Base-by-base conservation (phyloP, 2,329 filamentous ascomycete species). In the Whalleya microplaca region DNA sequence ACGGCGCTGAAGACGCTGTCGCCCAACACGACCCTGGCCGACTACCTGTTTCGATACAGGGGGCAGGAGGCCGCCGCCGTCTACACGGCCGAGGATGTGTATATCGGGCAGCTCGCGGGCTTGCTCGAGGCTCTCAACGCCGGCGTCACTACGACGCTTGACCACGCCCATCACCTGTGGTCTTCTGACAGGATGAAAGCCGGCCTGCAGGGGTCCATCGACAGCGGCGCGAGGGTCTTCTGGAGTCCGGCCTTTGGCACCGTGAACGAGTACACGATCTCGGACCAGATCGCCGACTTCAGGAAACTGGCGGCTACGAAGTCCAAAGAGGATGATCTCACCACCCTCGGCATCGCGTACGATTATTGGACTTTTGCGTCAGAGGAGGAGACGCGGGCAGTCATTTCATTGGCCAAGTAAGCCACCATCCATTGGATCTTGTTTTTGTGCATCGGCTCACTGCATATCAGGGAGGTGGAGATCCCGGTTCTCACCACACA, bases 91-190 rank as follows among this genome's bases (percentile, higher is more conserved):
- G 73, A 78, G 1, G 79, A 82, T 51, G 72, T 82, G 1, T 81
- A 81, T 57, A 69, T 75, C 52, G 71, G 78, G 7, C 76, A 80
- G 45, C 71, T 82, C 0, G 69, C 75, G 0, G 80, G 80, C 0
- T 65, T 82, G 1, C 74, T 80, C 2, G 82, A 84, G 56, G 73
- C 76, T 0, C 63, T 84, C n/a, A 78, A 82, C 27, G 79, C 77
- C 0, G 81, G 82, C 3, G 80, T 82, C 9, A 84, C 81, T 0
- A 80, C 79, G 0, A 73, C 75, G 0, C 71, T 84, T 0, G 82
- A 84, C 52, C 80, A 84, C 47, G 81, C 81, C 1, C 79, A 81
- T 37, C 73, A 80, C 23, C 81, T 73, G 0, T 81, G 75, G 74
- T 76, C 72, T 0, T 69, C 73, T 9, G 74, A 74, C 0, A 75